Percentiles rank a stretch among this genome's conserved stretches.
Conservation (phyloP, 2,329 filamentous ascomycete species). For the Trichoderma koningiopsis region DNA sequence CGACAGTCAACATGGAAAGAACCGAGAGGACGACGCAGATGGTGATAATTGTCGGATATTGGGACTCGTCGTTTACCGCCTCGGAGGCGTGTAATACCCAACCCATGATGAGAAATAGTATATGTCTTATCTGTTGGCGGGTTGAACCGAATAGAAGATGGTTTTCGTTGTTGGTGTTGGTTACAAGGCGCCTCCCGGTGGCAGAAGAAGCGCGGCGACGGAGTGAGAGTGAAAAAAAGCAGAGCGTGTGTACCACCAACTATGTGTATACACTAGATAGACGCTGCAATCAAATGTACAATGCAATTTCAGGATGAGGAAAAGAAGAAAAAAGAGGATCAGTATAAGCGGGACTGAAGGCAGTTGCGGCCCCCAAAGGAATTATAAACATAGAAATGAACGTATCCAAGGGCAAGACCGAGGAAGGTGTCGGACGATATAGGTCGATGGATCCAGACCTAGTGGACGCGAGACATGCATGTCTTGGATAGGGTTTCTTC, state of each 20-base stretch:
- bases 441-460: slow-evolving; percentile 8
- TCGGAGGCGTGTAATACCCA: slow-evolving; percentile 55
- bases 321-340: slow-evolving; percentile 5
- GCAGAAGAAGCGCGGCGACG: neutral
- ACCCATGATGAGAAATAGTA: slow-evolving; percentile 41
- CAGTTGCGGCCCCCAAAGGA: neutral
- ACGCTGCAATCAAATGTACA: neutral
- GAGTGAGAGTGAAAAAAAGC: neutral
- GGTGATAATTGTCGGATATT: slow-evolving; percentile 52
- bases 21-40: slow-evolving; percentile 50
- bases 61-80: slow-evolving; percentile 49
- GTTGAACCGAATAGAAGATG: neutral
- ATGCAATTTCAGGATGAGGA: neutral
- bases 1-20: slow-evolving; percentile 47
- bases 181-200: slow-evolving; percentile 1
- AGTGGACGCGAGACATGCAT: slow-evolving; percentile 6
- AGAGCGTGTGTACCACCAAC: neutral
- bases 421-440: slow-evolving; percentile 15
- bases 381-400: slow-evolving; percentile 14
- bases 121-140: neutral
- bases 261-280: neutral
- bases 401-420: neutral
- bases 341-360: slow-evolving; percentile 8
- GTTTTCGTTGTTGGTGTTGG: neutral
- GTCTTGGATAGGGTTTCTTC: slow-evolving; percentile 19